Conservation (phyloP, 306 rosid species). For the Dryas alaskensis region DNA sequence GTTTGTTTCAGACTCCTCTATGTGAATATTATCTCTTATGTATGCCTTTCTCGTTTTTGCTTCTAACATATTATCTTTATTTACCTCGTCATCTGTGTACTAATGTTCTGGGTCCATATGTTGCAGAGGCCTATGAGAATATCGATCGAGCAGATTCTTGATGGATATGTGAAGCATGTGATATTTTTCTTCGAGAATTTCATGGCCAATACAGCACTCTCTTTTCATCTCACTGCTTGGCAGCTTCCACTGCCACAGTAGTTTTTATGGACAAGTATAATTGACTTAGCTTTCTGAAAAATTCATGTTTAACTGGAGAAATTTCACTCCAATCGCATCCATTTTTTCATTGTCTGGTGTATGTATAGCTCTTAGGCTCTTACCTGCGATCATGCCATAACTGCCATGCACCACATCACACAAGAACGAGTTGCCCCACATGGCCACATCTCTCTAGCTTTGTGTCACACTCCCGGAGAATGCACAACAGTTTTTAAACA, state of each 20-base stretch:
- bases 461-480: no score
- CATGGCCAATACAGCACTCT: background rate
- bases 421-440: no score
- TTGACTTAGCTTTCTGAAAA: background rate
- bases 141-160: background rate
- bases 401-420: no score
- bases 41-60: background rate
- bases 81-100: background rate
- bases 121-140: conserved; percentile 12
- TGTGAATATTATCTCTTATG: background rate
- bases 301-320: background rate
- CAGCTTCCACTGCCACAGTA: background rate
- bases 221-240: background rate
- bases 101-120: background rate
- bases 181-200: background rate
- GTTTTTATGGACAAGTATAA: background rate
- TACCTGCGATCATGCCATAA: background rate
- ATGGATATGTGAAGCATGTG: background rate
- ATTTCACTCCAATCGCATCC: background rate
- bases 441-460: no score
- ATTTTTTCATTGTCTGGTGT: background rate
- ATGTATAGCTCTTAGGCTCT: background rate
- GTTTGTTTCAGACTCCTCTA: background rate
- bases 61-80: background rate
- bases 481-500: no score